Evolutionary conservation across 2,329 filamentous ascomycete species (phyloP), one percentile per base, ranked within the genome.

Genomic region (Trichoderma semiorbis): DNA sequence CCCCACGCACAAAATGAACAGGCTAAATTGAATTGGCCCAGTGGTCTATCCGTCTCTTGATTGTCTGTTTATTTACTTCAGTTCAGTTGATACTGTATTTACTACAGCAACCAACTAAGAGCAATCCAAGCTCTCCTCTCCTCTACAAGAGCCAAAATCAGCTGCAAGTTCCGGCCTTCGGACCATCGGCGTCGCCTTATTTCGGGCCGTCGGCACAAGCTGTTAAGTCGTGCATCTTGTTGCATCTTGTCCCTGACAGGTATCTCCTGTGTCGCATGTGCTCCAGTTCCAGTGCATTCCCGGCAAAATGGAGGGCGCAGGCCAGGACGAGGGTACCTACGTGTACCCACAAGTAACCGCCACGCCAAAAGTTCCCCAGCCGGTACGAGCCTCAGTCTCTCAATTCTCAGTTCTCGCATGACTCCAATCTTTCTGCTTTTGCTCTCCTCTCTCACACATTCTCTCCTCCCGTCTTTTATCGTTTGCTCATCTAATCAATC

Each of bases 151-250:
- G 39, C 43, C 43, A 58, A 32, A n/a, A 60, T 14, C 18, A 34
- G 57, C 57, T 34, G 28, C 18, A 60, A 60, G 32, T 12, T 10
- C n/a, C 6, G 30, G 43, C 43, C 57, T 26, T 69, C 66, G 66
- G 66, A 30, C 39, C 55, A 61, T 69, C 66, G 66, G 65, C 65
- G 12, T 30, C 26, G 24, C 65, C 57, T 47, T 21, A 50, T 8
- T 39, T 61, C 66, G 66, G 66, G 55, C 58, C 66, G 66, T 69
- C 66, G 66, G 66, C 66, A 69, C 21, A 21, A 7, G 34, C 66
- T 69, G 53, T 36, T n/a, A 47, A 10, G 7, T 3, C 65, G 26
- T 43, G 32, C 65, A 21, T 30, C 34, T 68, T 68, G 65, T 68
- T 18, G 53, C 18, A 14, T 30, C 24, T 68, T 68, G 66, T 69